phyloP scores from a whole-genome alignment of 2,329 filamentous ascomycete genomes.

The Huntiella moniliformis region DNA sequence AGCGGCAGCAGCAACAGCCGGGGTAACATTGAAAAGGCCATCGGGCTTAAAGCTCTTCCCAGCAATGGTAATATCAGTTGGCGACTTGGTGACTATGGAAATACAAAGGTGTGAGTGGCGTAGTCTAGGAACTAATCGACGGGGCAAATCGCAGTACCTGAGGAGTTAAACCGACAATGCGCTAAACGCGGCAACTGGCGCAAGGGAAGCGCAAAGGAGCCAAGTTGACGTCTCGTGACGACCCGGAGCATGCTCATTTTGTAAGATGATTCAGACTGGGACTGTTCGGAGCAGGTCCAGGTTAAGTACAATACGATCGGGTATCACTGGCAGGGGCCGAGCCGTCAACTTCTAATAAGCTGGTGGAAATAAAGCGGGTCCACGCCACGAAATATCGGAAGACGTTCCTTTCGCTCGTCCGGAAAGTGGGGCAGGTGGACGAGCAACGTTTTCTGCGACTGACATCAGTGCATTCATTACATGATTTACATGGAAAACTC shows the following conservation, averaged over 20 bases:
- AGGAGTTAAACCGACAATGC: conserved; percentile 1
- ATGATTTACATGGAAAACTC: too few species aligned
- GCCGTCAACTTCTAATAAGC: too few species aligned
- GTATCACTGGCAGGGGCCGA: too few species aligned
- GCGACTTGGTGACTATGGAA: conserved; percentile 6
- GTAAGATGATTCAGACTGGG: neutral
- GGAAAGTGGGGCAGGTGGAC: too few species aligned
- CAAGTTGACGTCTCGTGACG: neutral
- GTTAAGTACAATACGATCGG: too few species aligned
- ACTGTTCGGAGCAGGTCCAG: too few species aligned
- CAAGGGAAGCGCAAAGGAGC: neutral
- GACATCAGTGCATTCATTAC: too few species aligned
- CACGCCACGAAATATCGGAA: too few species aligned
- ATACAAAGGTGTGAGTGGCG: conserved; percentile 4
- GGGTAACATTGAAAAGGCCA: conserved; percentile 67
- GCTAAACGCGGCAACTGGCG: neutral
- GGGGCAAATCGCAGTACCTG: conserved; percentile 3
- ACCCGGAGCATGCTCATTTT: conserved; percentile 4
- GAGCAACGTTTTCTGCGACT: too few species aligned
- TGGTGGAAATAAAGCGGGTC: too few species aligned
- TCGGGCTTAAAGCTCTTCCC: conserved; percentile 49
- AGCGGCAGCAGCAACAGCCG: conserved; percentile 55
- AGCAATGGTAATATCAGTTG: conserved; percentile 32
- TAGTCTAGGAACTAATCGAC: neutral
- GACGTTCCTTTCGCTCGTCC: too few species aligned